Evolutionary conservation across 768 basidiomycete species (phyloP).

Genomic region (Hypsizygus marmoreus): DNA sequence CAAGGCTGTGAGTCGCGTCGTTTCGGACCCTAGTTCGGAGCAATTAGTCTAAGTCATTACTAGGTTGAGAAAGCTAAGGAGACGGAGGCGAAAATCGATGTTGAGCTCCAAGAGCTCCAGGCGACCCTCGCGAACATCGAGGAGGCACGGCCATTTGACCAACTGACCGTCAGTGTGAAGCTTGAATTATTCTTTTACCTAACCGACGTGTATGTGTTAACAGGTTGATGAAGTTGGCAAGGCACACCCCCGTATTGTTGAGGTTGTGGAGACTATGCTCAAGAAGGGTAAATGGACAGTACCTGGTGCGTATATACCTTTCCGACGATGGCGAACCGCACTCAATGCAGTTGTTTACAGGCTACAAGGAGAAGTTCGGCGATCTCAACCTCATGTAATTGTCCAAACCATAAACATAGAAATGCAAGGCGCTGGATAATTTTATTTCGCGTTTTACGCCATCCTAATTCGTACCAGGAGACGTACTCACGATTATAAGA

Average conservation of each 20-base stretch:
- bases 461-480: background rate
- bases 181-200: background rate
- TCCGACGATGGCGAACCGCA: background rate
- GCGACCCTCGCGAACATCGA: conserved; percentile 96
- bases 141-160: conserved; percentile 95
- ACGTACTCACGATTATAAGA: no score
- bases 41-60: background rate
- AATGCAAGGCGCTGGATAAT: conserved; percentile 1
- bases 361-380: conserved; percentile 96
- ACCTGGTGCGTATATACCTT: conserved; percentile 60
- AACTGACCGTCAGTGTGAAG: conserved; percentile 71
- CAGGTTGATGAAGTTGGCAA: conserved; percentile 88
- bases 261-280: conserved; percentile 93
- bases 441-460: no score
- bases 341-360: conserved; percentile 32
- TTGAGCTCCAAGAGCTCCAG: conserved; percentile 89
- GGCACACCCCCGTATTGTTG: conserved; percentile 89
- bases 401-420: conserved; percentile 14
- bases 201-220: conserved; percentile 1
- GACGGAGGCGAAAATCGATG: conserved; percentile 86
- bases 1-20: conserved; percentile 70
- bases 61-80: conserved; percentile 89
- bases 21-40: conserved; percentile 2
- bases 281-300: conserved; percentile 99
- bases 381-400: conserved; percentile 89